Base-by-base conservation (phyloP, 2,329 filamentous ascomycete genomes). In the Colletotrichum falcatum region DNA sequence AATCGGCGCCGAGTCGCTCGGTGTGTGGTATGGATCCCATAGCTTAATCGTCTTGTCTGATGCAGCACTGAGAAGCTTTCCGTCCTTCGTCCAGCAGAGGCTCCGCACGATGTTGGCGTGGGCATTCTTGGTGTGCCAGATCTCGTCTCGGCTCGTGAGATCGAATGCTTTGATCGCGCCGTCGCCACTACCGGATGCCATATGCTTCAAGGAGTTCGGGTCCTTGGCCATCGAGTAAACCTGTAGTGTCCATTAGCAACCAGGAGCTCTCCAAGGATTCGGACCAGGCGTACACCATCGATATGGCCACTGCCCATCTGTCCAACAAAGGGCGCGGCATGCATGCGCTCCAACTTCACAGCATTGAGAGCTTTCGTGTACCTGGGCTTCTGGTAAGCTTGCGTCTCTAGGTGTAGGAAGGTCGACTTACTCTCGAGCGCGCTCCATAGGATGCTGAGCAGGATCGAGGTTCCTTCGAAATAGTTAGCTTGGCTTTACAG, bases 31-130 rank as follows among this genome's bases (percentile, higher is more conserved):
- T 1, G 95, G 95, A 76, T 98, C 94, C 82, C 93, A 98, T 39
- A 99, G 85, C 81, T 98, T 97, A 77, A 98, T 89, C 5, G 93
- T 92, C 74, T 90, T 90, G 81, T 99, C 96, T 71, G 90, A 91
- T 7, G 93, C 94, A 78, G 95, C 98, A 1, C 94, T 95, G 56
- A 98, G 84, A 18, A 98, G 85, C 78, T 94, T 95, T 77, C 91
- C 89, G 75, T 97, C 94, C 54, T 89, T 88, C 3, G 94, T 97
- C 92, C 95, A 99, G 75, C 91, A 92, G 78, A 98, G 86, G 18
- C 92, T 93, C 84, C 97, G 97, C 75, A 98, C 94, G 54, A 98
- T 91, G 75, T 97, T 97, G 76, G 97, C 93, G 79, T 99, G 97
- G 30, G 94, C 95, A 73, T 92, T 90, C 70, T 66, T 73, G 3